Percentiles rank a stretch among this genome's conserved stretches.
Evolutionary conservation across 2,329 filamentous ascomycete genomes (phyloP).

Genomic region (Spiromastix sp.): DNA sequence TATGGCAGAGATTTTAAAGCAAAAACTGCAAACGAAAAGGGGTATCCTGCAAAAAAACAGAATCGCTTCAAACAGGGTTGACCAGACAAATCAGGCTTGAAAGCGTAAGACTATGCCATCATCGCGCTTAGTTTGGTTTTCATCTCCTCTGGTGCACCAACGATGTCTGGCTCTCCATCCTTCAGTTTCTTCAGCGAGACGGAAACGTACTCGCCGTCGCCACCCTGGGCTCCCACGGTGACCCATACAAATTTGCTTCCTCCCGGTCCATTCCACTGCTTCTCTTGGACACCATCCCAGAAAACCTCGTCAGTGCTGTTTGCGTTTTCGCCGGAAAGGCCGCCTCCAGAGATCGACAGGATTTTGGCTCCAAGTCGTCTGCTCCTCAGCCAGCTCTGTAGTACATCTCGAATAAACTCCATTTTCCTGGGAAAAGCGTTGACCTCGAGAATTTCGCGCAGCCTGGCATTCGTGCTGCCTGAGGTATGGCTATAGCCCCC

Average conservation of each 20-base stretch:
- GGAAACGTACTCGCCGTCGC: slow-evolving; percentile 35
- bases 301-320: slow-evolving; percentile 16
- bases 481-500: slow-evolving; percentile 19
- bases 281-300: slow-evolving; percentile 34
- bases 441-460: slow-evolving; percentile 33
- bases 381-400: slow-evolving; percentile 30
- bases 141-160: too few species aligned
- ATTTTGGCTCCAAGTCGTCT: slow-evolving; percentile 27
- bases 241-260: slow-evolving; percentile 43
- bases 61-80: too few species aligned
- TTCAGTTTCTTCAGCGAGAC: slow-evolving; percentile 20
- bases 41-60: too few species aligned
- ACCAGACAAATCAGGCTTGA: too few species aligned
- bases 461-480: slow-evolving; percentile 25
- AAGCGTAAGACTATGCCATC: too few species aligned
- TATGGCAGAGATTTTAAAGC: too few species aligned
- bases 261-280: slow-evolving; percentile 27
- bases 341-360: background rate
- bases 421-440: slow-evolving; percentile 36
- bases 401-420: slow-evolving; percentile 29
- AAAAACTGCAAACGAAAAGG: too few species aligned
- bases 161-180: slow-evolving; percentile 8
- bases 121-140: too few species aligned
- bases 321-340: background rate
- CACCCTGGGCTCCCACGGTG: slow-evolving; percentile 37